Conservation (phyloP, 176 grass and related monocot genomes). For the Otatea glauca region DNA sequence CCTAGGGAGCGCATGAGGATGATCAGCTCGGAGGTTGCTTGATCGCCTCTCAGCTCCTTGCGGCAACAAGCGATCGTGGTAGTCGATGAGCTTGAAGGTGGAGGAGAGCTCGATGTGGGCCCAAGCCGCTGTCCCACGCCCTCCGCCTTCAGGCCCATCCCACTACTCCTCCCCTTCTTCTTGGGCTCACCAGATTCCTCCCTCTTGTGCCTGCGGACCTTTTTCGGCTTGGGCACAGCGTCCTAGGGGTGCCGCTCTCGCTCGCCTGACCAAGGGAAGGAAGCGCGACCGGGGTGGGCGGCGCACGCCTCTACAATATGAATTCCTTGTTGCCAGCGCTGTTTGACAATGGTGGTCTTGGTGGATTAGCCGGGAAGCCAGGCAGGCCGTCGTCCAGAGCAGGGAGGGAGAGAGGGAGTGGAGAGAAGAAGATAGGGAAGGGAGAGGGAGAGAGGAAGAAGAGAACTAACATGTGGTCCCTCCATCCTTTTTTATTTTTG, state of each 20-base stretch:
- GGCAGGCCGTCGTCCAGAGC: slow-evolving; percentile 41
- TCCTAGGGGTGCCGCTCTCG: background rate
- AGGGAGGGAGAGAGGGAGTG: background rate
- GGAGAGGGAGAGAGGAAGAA: too few relatives aligned
- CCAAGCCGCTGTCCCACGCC: too few relatives aligned
- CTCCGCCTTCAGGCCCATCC: too few relatives aligned
- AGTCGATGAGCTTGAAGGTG: too few relatives aligned
- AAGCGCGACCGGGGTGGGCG: background rate
- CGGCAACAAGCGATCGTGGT: too few relatives aligned
- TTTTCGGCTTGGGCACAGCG: slow-evolving; percentile 34
- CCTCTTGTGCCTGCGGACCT: slow-evolving; percentile 56
- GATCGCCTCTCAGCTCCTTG: too few relatives aligned
- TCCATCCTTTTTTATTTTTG: too few relatives aligned
- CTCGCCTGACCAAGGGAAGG: background rate
- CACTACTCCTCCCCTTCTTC: slow-evolving; percentile 32
- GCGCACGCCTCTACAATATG: slow-evolving; percentile 50
- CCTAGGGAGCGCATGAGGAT: too few relatives aligned
- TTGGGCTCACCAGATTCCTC: slow-evolving; percentile 52
- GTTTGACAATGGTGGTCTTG: slow-evolving; percentile 37
- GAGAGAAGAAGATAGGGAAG: too few relatives aligned
- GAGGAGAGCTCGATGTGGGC: too few relatives aligned
- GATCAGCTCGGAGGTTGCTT: too few relatives aligned
- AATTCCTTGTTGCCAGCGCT: slow-evolving; percentile 39
- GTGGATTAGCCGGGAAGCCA: slow-evolving; percentile 42
- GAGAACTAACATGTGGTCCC: too few relatives aligned